These are phyloP conservation scores for Nadsonia starkeyi-henricii DNA, from an alignment of 1,139 yeast species.

Conservation along the genomic window DNA sequence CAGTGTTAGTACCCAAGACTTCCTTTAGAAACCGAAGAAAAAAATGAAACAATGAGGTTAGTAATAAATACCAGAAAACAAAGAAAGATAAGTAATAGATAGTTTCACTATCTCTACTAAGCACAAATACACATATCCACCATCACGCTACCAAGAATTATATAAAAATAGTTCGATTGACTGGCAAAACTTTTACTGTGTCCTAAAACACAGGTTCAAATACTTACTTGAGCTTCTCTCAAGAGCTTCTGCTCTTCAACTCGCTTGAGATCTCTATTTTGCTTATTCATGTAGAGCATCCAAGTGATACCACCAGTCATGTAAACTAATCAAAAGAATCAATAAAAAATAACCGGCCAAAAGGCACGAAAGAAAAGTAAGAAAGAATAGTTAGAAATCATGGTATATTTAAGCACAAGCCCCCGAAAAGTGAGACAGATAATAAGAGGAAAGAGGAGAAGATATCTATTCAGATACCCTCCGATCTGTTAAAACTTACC, in stretches of 20 bases:
- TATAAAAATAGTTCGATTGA: no score
- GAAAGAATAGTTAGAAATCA: neutral
- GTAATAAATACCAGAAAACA: no score
- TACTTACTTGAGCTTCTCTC: conserved; percentile 7
- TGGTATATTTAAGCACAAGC: no score
- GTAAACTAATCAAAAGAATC: conserved; percentile 21
- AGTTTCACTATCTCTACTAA: neutral
- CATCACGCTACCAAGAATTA: no score
- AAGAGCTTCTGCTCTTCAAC: conserved; percentile 3
- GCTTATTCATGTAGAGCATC: conserved; percentile 42
- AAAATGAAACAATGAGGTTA: neutral
- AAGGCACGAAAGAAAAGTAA: neutral
- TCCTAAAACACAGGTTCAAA: neutral
- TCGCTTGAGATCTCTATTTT: conserved; percentile 8
- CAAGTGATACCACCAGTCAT: conserved; percentile 47
- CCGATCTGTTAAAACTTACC: conserved; percentile 23
- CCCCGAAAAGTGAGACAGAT: no score
- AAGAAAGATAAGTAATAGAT: conserved; percentile 5
- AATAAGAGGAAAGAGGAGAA: no score
- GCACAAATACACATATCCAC: conserved; percentile 4
- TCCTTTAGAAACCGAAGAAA: neutral
- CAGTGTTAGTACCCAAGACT: neutral
- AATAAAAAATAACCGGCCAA: neutral
- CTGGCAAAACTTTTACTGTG: no score
- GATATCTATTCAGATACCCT: no score